A percentile compares a stretch with the other conserved stretches of the same genome.
These are phyloP conservation scores for Hygrocybe coccinea DNA, from an alignment of 768 basidiomycete species.

Conservation along the genomic window DNA sequence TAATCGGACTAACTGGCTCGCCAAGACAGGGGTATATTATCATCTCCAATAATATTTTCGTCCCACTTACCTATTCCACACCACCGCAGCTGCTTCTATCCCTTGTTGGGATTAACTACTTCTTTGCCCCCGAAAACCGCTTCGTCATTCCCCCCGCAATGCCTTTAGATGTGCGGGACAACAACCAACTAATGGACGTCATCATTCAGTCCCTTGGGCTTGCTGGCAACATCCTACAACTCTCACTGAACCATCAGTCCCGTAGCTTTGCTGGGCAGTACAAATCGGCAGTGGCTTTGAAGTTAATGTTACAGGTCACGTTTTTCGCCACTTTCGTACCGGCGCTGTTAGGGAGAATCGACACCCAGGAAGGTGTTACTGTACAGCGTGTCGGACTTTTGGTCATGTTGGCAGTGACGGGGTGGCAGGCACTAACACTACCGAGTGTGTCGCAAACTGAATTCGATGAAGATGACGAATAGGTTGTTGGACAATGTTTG, in stretches of 20 bases:
- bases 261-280: constrained; percentile 13
- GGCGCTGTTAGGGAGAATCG: constrained; percentile 10
- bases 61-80: neutral
- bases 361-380: constrained; percentile 11
- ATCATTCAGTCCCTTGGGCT: constrained; percentile 10
- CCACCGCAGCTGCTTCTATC: constrained; percentile 7
- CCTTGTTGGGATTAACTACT: constrained; percentile 9
- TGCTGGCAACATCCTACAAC: constrained; percentile 9
- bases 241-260: constrained; percentile 13
- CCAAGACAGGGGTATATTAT: constrained; percentile 10
- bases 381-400: neutral
- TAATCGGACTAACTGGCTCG: constrained; percentile 6
- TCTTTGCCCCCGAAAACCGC: constrained; percentile 11
- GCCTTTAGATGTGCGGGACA: neutral
- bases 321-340: constrained; percentile 5
- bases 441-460: constrained; percentile 11
- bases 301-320: neutral
- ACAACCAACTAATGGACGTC: constrained; percentile 1
- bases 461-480: constrained; percentile 14
- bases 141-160: constrained; percentile 7
- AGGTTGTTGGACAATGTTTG: neutral
- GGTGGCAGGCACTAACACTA: constrained; percentile 10
- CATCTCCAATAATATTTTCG: neutral
- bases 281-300: constrained; percentile 8
- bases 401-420: neutral